Evolutionary conservation across 805 yeast species (phyloP).

Genomic region (Torulaspora microellipsoides): DNA sequence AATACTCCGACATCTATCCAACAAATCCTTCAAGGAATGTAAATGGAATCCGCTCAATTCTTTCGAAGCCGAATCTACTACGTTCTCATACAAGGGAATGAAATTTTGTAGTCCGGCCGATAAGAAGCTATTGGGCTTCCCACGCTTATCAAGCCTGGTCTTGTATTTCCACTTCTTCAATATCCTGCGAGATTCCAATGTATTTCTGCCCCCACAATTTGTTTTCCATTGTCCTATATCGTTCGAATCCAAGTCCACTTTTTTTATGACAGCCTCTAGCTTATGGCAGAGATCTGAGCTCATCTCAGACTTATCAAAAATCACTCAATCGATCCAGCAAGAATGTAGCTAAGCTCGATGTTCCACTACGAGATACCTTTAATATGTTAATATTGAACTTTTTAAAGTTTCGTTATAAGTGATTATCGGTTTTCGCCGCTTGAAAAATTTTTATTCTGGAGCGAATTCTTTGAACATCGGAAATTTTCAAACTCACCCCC

Average conservation of each 20-base stretch:
- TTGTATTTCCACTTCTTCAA: slow-evolving; percentile 16
- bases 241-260: slow-evolving; percentile 3
- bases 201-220: neutral
- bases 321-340: too few relatives aligned
- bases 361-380: too few relatives aligned
- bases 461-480: too few relatives aligned
- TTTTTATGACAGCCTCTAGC: slow-evolving; percentile 3
- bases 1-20: slow-evolving; percentile 8
- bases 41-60: slow-evolving; percentile 9
- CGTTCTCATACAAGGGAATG: slow-evolving; percentile 9
- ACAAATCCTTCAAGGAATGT: slow-evolving; percentile 10
- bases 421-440: too few relatives aligned
- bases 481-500: too few relatives aligned
- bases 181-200: neutral
- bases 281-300: neutral
- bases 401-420: too few relatives aligned
- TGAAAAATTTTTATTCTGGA: too few relatives aligned
- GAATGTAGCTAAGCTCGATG: too few relatives aligned
- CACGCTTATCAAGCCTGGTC: slow-evolving; percentile 3
- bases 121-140: slow-evolving; percentile 7
- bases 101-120: slow-evolving; percentile 5
- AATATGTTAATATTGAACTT: too few relatives aligned
- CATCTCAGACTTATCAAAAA: too few relatives aligned
- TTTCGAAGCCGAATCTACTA: slow-evolving; percentile 6
- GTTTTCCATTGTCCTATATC: too few relatives aligned